Evolutionary conservation across 345 rosid species (phyloP).

Genomic region (Aegle marmelos): DNA sequence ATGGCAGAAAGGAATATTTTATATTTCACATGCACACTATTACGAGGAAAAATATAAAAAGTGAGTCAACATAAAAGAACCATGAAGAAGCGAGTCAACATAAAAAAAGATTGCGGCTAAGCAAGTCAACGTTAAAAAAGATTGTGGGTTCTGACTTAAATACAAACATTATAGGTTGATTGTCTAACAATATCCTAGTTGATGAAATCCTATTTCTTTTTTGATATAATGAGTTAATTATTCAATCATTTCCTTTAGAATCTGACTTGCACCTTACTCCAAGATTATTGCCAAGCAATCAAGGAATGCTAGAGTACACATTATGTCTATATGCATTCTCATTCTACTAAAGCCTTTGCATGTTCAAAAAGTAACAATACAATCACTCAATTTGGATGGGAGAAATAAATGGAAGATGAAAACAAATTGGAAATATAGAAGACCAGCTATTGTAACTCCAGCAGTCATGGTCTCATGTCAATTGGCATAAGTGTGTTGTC

Average conservation of each 20-base stretch:
- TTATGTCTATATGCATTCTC: neutral
- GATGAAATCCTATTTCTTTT: neutral
- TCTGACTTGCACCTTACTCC: slow-evolving; percentile 5
- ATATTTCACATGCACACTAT: slow-evolving; percentile 84
- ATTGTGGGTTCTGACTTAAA: neutral
- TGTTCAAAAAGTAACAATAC: neutral
- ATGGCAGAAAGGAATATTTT: slow-evolving; percentile 90
- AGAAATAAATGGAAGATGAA: neutral
- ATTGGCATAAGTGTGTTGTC: neutral
- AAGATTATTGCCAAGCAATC: neutral
- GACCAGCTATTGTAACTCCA: neutral
- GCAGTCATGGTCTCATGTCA: neutral
- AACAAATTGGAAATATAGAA: no score
- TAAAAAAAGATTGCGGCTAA: neutral
- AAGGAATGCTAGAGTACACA: neutral
- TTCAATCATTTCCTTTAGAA: slow-evolving; percentile 2
- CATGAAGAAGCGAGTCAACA: neutral
- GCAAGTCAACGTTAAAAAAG: neutral
- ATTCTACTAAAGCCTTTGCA: neutral
- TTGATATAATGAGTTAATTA: neutral
- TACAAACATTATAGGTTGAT: neutral
- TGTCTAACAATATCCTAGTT: neutral
- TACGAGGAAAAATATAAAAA: neutral
- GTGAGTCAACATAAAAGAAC: neutral
- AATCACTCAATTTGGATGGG: neutral